Evolutionary conservation across 208 protist species (phyloP).

Genomic region (Crithidia bombi): DNA sequence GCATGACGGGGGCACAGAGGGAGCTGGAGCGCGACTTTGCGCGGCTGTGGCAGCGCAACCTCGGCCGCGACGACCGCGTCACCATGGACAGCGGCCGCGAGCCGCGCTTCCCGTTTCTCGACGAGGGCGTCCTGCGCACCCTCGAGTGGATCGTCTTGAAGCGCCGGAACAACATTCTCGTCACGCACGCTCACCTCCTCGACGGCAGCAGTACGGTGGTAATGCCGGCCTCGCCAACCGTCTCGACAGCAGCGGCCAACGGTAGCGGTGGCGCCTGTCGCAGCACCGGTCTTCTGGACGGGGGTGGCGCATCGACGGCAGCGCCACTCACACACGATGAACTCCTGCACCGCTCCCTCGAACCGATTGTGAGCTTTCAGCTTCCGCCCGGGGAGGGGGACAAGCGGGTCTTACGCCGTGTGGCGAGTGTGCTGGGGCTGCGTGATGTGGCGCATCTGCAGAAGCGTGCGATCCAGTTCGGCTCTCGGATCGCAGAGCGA

Average conservation of each 20-base stretch:
- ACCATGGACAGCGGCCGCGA: slow-evolving; percentile 93
- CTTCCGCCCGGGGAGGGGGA: slow-evolving; percentile 88
- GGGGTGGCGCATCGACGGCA: not conserved
- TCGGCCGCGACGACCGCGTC: slow-evolving; percentile 95
- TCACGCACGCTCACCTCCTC: slow-evolving; percentile 1
- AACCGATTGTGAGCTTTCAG: slow-evolving; percentile 68
- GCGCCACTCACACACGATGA: slow-evolving; percentile 28
- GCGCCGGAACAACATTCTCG: slow-evolving; percentile 41
- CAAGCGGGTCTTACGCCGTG: slow-evolving; percentile 89
- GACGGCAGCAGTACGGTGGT: not conserved
- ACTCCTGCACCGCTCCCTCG: slow-evolving; percentile 51
- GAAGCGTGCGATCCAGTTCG: slow-evolving; percentile 98
- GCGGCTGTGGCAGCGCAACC: slow-evolving; percentile 95
- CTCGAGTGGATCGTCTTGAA: slow-evolving; percentile 70
- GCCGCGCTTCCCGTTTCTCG: slow-evolving; percentile 94
- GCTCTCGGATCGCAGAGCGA: slow-evolving; percentile 93
- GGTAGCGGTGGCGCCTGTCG: not conserved
- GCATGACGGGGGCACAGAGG: slow-evolving; percentile 54
- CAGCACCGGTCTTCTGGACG: not conserved
- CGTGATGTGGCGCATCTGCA: slow-evolving; percentile 70
- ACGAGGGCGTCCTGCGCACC: slow-evolving; percentile 89
- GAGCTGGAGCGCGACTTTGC: slow-evolving; percentile 92
- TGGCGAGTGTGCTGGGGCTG: slow-evolving; percentile 88
- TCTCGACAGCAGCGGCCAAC: not conserved
- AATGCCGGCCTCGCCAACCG: not conserved